Base-by-base conservation (phyloP, 2,329 filamentous ascomycete species). In the Diaporthe amygdali region DNA sequence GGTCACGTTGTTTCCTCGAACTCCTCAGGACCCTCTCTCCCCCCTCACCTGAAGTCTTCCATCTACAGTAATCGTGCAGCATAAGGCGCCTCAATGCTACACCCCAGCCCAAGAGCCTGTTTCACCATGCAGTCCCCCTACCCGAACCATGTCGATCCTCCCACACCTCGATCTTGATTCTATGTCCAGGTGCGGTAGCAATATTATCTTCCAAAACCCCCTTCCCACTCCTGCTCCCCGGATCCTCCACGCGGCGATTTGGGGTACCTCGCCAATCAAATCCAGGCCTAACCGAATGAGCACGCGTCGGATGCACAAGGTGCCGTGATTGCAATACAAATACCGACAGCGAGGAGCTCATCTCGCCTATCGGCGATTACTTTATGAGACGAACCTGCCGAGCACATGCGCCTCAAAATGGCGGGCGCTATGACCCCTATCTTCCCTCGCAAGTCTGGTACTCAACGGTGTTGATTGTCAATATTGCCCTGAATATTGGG, bases 291-390 rank as follows among this genome's bases (percentile, higher is more conserved):
- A 46, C 25, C 27, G 15, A n/a, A 22, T 14, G 27, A 47, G 27
- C 46, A 34, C 5, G 10, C 10, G 25, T 25, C 56, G 56, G 56
- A 63, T 63, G 56, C 56, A 63, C 41, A 25, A 63, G 34, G 17
- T 63, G 56, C 56, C 56, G 56, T 63, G 56, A 63, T 63, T 47
- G 39, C 41, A 63, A 59, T 39, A 63, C 56, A 46, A 63, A 47
- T 63, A 63, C 56, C 32, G 5, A 12, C 15, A 32, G 39, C 25
- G 34, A 47, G 27, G 25, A 41, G 56, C 30, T 14, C 56, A 22
- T 47, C 25, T 46, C 27, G 27, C 56, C 30, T 47, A 17, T 63
- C 56, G 39, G 39, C 39, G 41, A 27, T 20, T 20, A 47, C 20
- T 22, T 22, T 32, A 47, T 63, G 27, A 47, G 56, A 63, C 27